A percentile compares a stretch with the other conserved stretches of the same genome.
Evolutionary conservation across 1,139 yeast species (phyloP).

Genomic region (Yarrowia galli): DNA sequence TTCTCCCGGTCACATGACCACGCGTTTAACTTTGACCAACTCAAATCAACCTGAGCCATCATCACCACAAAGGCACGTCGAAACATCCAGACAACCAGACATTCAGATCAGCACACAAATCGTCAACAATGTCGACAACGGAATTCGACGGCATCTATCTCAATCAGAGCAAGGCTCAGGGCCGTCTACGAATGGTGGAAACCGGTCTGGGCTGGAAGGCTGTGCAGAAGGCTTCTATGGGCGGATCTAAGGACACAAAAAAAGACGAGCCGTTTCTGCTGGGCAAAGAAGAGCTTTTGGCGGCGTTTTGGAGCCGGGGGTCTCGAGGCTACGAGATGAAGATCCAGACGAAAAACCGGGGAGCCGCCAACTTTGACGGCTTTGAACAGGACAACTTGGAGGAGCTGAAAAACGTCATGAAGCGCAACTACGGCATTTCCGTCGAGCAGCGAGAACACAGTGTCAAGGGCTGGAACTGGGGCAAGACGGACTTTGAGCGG

Average conservation of each 20-base stretch:
- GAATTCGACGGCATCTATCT: conserved; percentile 86
- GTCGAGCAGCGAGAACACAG: conserved; percentile 90
- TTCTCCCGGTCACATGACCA: not conserved
- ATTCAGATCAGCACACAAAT: not conserved
- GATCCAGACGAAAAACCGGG: conserved; percentile 85
- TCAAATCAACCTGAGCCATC: not conserved
- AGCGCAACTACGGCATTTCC: conserved; percentile 72
- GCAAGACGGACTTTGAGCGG: conserved; percentile 88
- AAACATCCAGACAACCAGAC: not conserved
- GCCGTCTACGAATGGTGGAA: conserved; percentile 92
- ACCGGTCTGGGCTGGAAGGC: conserved; percentile 98
- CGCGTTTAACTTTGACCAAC: not conserved
- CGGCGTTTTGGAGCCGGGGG: conserved; percentile 92
- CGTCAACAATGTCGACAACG: conserved; percentile 48
- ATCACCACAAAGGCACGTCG: not conserved
- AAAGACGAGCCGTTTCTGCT: conserved; percentile 76
- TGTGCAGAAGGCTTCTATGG: conserved; percentile 53
- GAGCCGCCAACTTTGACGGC: conserved; percentile 89
- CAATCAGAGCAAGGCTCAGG: conserved; percentile 82
- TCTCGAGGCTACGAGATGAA: conserved; percentile 89
- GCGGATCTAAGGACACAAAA: conserved; percentile 61
- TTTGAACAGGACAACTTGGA: conserved; percentile 84
- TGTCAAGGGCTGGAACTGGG: conserved; percentile 99
- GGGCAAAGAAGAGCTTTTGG: conserved; percentile 81
- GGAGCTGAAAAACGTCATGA: conserved; percentile 81